Evolutionary conservation across 495 filamentous ascomycete species (phyloP), one percentile per base, ranked within the genome.

Genomic region (Neurospora discreta): DNA sequence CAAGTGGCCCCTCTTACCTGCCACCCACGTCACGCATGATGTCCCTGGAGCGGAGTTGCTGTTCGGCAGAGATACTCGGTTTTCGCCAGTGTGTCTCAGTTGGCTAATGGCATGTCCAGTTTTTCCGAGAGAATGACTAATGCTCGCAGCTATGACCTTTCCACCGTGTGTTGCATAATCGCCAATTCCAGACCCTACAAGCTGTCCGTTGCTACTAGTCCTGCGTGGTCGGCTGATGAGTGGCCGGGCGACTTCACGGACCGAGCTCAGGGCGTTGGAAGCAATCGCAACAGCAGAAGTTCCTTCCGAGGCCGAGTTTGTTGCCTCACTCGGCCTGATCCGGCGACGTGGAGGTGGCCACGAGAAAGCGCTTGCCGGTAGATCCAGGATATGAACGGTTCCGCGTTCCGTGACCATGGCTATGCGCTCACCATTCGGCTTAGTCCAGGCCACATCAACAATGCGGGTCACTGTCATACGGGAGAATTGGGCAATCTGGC

Each of bases 401-500:
- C 95, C 93, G 74, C 92, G 91, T 71, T 95, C 90, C 11, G 95
- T 98, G 65, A 97, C 87, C 77, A 99, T 88, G 15, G 94, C 94
- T 15, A 93, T 79, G 73, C 90, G 86, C 75, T 97, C 92, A 15
- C 91, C 93, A 60, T 89, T 89, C 9, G 95, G 94, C 44, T 87
- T 85, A 1, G 90, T 90, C 95, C 95, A 99, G 9, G 89, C 89
- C 20, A 97, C 90, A 77, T 98, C 95, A 3, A 97, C 86, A 52
- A 97, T 92, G 58, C 90, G 92, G 5, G 95, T 93, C 39, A 93
- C 90, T 5, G 94, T 98, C 87, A 97, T 90, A 23, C 95, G 90
- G 9, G 92, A 90, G 80, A 97, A 97, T 72, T 93, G 85, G 5
- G 93, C 91, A 46, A 97, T 84, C 79, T 96, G 91, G 38, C 93